A percentile compares a stretch with the other conserved stretches of the same genome.
These are phyloP conservation scores for Coriolopsis trogii DNA, from an alignment of 1,284 basidiomycete species.

Conservation along the genomic window DNA sequence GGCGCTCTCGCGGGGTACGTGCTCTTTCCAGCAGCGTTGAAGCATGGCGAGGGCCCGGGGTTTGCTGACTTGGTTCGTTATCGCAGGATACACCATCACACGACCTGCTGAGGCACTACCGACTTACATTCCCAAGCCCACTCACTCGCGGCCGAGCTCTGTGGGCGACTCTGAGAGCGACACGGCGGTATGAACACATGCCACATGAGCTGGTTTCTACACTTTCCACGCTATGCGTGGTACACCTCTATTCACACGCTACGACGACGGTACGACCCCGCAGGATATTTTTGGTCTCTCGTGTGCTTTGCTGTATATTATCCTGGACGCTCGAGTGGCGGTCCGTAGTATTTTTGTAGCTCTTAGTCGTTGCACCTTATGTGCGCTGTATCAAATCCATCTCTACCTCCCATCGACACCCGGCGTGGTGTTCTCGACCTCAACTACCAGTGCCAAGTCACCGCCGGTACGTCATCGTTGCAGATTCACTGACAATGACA, in stretches of 20 bases:
- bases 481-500: too few species aligned
- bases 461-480: too few species aligned
- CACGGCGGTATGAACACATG: not conserved
- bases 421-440: too few species aligned
- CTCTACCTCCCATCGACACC: not conserved
- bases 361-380: conserved; percentile 10
- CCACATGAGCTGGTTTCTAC: not conserved
- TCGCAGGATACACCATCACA: conserved; percentile 49
- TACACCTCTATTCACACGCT: conserved; percentile 6
- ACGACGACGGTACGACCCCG: conserved; percentile 15
- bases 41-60: not conserved
- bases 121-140: conserved; percentile 43
- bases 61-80: too few species aligned
- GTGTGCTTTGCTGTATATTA: conserved; percentile 14
- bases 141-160: conserved; percentile 14
- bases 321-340: conserved; percentile 4
- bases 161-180: conserved; percentile 19
- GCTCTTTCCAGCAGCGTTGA: not conserved
- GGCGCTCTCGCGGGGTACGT: conserved; percentile 59
- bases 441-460: too few species aligned
- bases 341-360: conserved; percentile 19
- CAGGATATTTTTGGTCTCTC: conserved; percentile 14
- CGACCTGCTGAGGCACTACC: conserved; percentile 64
- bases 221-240: not conserved
- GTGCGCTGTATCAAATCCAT: conserved; percentile 13